phyloP scores from a whole-genome alignment of 1,284 basidiomycete genomes.

The Sutorius eximius region DNA sequence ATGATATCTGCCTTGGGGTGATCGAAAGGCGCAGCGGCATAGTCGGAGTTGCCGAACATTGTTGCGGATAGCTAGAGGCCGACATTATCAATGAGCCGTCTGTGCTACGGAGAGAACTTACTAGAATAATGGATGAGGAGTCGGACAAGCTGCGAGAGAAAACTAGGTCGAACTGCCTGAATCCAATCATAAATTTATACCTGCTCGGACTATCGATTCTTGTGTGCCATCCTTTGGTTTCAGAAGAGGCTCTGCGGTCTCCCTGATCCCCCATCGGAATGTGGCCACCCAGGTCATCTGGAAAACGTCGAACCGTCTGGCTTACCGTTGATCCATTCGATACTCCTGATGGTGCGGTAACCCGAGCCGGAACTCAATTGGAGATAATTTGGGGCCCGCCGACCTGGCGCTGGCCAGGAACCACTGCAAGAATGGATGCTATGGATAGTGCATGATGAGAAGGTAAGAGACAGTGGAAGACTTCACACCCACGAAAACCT shows the following conservation, averaged over 20 bases:
- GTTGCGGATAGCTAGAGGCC: not conserved
- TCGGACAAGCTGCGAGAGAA: not conserved
- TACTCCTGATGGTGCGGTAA: not conserved
- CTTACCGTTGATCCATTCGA: not conserved
- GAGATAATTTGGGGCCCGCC: not conserved
- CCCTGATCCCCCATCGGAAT: not conserved
- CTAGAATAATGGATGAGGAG: not conserved
- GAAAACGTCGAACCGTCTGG: not conserved
- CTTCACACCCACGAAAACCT: not conserved
- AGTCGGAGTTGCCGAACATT: not conserved
- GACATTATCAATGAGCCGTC: not conserved
- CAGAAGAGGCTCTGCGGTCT: not conserved
- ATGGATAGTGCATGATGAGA: not conserved
- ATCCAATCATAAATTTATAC: not conserved
- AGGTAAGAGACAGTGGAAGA: not conserved
- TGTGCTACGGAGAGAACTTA: not conserved
- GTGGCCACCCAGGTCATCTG: not conserved
- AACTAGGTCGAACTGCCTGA: not conserved
- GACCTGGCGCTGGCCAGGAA: no score
- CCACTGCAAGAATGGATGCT: not conserved
- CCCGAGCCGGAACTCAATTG: not conserved
- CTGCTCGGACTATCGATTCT: no score
- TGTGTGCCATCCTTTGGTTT: not conserved
- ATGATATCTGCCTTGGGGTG: slow-evolving; percentile 14
- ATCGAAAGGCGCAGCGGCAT: slow-evolving; percentile 10